These are phyloP conservation scores for Penicillium herquei DNA, from an alignment of 495 filamentous ascomycete genomes.

Conservation along the genomic window DNA sequence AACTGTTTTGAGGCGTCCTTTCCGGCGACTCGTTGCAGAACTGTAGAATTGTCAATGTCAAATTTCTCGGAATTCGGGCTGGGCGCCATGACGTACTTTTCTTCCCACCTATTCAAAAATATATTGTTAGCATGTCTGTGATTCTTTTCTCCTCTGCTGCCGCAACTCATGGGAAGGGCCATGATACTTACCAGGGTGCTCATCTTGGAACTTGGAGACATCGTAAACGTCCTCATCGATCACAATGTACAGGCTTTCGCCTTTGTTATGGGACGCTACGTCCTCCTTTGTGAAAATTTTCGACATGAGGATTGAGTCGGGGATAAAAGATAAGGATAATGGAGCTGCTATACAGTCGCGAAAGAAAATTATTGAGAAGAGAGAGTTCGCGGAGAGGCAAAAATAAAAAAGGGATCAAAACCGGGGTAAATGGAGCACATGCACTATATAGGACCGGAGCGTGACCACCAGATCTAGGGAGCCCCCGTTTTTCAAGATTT, in stretches of 20 bases:
- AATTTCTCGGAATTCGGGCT: neutral
- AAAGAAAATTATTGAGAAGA: conserved; percentile 4
- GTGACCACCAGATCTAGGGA: conserved; percentile 8
- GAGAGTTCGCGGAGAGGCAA: conserved; percentile 9
- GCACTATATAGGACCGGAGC: conserved; percentile 20
- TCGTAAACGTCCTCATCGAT: conserved; percentile 98
- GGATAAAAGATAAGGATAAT: neutral
- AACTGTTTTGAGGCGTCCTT: conserved; percentile 98
- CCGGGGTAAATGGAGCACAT: conserved; percentile 26
- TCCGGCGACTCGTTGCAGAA: conserved; percentile 87
- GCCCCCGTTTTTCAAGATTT: conserved; percentile 12
- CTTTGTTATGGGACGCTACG: conserved; percentile 86
- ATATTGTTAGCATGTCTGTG: conserved; percentile 8
- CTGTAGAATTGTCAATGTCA: conserved; percentile 37
- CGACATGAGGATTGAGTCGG: conserved; percentile 61
- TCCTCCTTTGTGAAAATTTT: conserved; percentile 81
- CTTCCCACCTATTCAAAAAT: conserved; percentile 68
- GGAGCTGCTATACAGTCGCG: conserved; percentile 1
- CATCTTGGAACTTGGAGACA: conserved; percentile 88
- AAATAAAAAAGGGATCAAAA: conserved; percentile 20
- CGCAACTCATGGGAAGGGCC: too few species aligned
- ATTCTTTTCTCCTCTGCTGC: too few species aligned
- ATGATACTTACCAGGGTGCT: conserved; percentile 71
- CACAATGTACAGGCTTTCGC: conserved; percentile 81
- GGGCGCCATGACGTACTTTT: conserved; percentile 63